Evolutionary conservation across 345 rosid genomes (phyloP).

Genomic region (Boechera divaricarpa): DNA sequence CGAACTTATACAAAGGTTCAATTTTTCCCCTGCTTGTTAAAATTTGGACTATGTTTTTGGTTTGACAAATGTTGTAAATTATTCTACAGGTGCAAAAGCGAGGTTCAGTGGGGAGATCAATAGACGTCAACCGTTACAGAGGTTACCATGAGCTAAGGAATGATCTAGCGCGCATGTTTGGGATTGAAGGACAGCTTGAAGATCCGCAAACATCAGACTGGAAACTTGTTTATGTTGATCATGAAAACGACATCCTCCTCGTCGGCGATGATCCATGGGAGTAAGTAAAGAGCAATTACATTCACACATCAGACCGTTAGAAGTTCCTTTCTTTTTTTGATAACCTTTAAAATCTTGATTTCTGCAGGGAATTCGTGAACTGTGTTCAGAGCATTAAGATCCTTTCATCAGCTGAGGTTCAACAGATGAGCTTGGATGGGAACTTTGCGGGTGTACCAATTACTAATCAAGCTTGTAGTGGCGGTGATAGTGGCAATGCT

Average conservation of each 20-base stretch:
- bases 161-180: constrained; percentile 96
- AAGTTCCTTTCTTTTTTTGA: background rate
- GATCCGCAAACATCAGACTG: constrained; percentile 93
- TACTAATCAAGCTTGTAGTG: constrained; percentile 81
- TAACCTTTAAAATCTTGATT: background rate
- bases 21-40: background rate
- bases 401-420: constrained; percentile 80
- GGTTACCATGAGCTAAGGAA: constrained; percentile 81
- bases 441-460: constrained; percentile 65
- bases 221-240: constrained; percentile 95
- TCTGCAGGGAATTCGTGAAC: constrained; percentile 82
- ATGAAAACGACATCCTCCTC: constrained; percentile 90
- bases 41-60: background rate
- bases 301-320: constrained; percentile 12
- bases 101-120: constrained; percentile 96
- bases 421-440: constrained; percentile 91
- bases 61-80: constrained; percentile 16
- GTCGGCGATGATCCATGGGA: constrained; percentile 99
- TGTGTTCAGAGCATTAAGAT: constrained; percentile 87
- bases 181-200: constrained; percentile 94
- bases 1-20: constrained; percentile 93
- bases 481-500: constrained; percentile 76
- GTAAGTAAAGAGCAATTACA: constrained; percentile 53
- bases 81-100: constrained; percentile 86
- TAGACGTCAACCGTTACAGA: constrained; percentile 89